Base-by-base conservation (phyloP, 169 alveolate species). In the Cryptosporidium muris region DNA sequence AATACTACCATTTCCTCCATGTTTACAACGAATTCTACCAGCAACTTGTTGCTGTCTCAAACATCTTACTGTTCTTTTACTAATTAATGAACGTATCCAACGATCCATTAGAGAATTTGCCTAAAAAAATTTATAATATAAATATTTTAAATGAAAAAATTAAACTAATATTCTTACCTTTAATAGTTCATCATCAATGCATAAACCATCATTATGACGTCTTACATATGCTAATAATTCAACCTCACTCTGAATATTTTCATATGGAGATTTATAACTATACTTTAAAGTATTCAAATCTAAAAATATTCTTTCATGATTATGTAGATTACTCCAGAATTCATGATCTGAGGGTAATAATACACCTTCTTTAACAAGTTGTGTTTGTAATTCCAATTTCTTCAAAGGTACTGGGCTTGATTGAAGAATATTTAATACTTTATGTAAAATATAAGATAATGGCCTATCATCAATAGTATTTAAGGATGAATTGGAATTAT, bases 21-120 rank as follows among this genome's bases (percentile, higher is more conserved):
- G 54, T 51, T 56, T 74, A 40, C 85, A 74, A n/a, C 67, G 54
- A 5, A 74, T 74, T 62, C 67, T 74, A 54, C 85, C 85, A 58
- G 85, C 85, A 7, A 45, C 64, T 74, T 74, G 85, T 25, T 74
- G 85, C 36, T 74, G 85, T 74, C 85, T 74, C 2, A 74, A 68
- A 40, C 85, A 74, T 43, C 85, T 74, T 34, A 74, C 85, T 58
- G 85, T 68, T 37, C 45, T 74, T 36, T 74, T 74, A 49, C 58
- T 40, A 66, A 74, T 56, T 25, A 74, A 36, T 7, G 38, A 58
- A 4, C 85, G 56, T 37, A 74, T 74, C 85, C 85, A 74, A 25
- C 49, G 54, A 54, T 74, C 85, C 85, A 74, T 74, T 2, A 47
- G 40, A n/a, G 62, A 25, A 48, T 58, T 74, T 43, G 85, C 25